Evolutionary conservation across 352 stramenopile species (phyloP), one percentile per base, ranked within the genome.

Genomic region (Aphanomyces astaci): DNA sequence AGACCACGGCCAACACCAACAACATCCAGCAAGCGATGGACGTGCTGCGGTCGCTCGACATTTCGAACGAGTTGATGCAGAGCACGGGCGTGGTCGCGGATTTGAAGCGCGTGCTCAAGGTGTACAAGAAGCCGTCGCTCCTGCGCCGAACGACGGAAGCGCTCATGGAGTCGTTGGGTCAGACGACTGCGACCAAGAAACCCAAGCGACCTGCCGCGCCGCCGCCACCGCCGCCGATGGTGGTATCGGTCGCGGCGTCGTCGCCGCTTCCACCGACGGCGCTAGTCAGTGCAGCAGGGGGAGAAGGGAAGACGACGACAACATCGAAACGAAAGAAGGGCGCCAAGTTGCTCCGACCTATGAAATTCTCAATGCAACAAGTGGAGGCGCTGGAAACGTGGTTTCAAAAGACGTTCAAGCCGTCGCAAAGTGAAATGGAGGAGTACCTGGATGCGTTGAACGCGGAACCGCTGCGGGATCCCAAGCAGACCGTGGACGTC

Each of bases 371-470:
- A 0, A 91, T 94, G 81, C 75, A 87, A 28, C 85, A 94, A 64
- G 72, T 94, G 48, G 87, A 78, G 66, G 83, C 84, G 3, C 73
- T 94, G 7, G 85, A 94, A 63, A 76, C 70, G 22, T 94, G 85
- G 85, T 94, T 94, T 69, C 85, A 94, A 68, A 80, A 90, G 62
- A 94, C 89, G 60, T 94, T 92, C 78, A 94, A 94, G 59, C 85
- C 85, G 9, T 87, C 76, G 9, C 81, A 90, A 68, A 72, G 75
- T 30, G 85, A 94, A 57, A 90, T 94, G 85, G 85, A 94, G 67
- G 75, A 71, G 9, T 94, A 91, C 49, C 55, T 94, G 48, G 70
- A 73, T 11, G 66, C 84, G 59, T 66, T 94, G 56, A 94, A 94
- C 55, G 76, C 77, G 2, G 52, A 79, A 0, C 83, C 85, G n/a